Evolutionary conservation across 257 asterid species (phyloP), one percentile per base, ranked within the genome.

Genomic region (Coffea canephora): DNA sequence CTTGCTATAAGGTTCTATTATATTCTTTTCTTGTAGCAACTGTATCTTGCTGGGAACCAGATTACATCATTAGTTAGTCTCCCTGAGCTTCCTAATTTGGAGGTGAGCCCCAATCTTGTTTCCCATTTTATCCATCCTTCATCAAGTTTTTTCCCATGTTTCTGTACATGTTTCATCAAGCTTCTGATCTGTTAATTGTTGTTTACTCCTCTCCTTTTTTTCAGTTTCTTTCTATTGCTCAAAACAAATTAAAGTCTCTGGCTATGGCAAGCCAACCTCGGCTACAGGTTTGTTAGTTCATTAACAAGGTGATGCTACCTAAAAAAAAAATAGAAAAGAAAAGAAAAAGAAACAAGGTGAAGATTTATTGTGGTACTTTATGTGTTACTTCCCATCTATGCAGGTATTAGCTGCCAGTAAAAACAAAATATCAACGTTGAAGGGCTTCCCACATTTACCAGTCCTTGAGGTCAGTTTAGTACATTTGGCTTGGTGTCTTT

Each of bases 251-350:
- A 79, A 96, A 92, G 85, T 93, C 99, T 61, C 93, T 96, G 77
- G 89, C 96, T 80, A 96, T 96, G 99, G 93, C 99, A 23, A 89
- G 98, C 90, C 99, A 96, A 84, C 99, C 99, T 83, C 97, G 97
- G 81, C 84, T 96, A 78, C 99, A 96, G 99, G 99, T 94, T 81
- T 68, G 81, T 87, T 81, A 84, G 41, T 79, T 85, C 75, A 69
- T 75, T 82, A 77, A 55, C 62, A 31, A 77, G 81, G 65, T 79
- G 52, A 45, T 71, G 69, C 46, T 71, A 39, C 43, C 43, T 31
- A 31, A 31, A 31, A 31, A 31, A 31, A 31, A 31, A 31, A 31
- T 31, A 31, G 43, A 39, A 39, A 39, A 39, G 43, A 39, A 39
- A 39, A 39, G 5, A 39, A 39, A 4, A 39, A 39, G 5, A 39